These are phyloP conservation scores for barrel medic (Medicago truncatula) DNA, from an alignment of 306 rosid species.

Conservation along the genomic window DNA sequence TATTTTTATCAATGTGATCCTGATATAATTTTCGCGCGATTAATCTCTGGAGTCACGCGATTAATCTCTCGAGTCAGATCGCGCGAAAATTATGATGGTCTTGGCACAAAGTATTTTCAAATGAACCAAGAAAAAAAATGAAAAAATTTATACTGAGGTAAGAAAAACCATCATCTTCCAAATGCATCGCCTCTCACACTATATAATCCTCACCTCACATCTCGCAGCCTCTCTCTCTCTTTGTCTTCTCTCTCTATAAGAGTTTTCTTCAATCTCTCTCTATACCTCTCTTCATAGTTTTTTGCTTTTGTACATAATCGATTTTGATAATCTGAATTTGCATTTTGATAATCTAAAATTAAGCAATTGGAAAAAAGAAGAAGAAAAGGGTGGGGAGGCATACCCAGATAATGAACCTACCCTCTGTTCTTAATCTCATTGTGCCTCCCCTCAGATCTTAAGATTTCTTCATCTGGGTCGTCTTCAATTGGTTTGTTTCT, in stretches of 20 bases:
- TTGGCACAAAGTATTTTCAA: not conserved
- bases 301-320: conserved; percentile 52
- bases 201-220: conserved; percentile 69
- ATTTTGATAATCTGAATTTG: conserved; percentile 77
- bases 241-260: conserved; percentile 51
- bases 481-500: conserved; percentile 72
- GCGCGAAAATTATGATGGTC: too few species aligned
- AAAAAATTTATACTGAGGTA: not conserved
- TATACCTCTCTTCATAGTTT: conserved; percentile 41
- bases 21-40: too few species aligned
- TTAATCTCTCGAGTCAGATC: too few species aligned
- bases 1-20: too few species aligned
- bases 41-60: too few species aligned
- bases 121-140: not conserved
- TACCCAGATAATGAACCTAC: conserved; percentile 71
- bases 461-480: conserved; percentile 76
- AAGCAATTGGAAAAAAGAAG: conserved; percentile 63
- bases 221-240: conserved; percentile 61
- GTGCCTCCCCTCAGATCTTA: conserved; percentile 98
- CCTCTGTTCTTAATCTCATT: conserved; percentile 69
- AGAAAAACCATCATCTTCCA: conserved; percentile 53
- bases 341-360: conserved; percentile 73
- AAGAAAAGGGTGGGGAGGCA: conserved; percentile 72
- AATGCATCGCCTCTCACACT: conserved; percentile 51
- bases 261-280: conserved; percentile 52